Percentiles rank a stretch among this genome's conserved stretches.
These are phyloP conservation scores for Phytomonas sp. DNA, from an alignment of 208 protist genomes.

Conservation along the genomic window DNA sequence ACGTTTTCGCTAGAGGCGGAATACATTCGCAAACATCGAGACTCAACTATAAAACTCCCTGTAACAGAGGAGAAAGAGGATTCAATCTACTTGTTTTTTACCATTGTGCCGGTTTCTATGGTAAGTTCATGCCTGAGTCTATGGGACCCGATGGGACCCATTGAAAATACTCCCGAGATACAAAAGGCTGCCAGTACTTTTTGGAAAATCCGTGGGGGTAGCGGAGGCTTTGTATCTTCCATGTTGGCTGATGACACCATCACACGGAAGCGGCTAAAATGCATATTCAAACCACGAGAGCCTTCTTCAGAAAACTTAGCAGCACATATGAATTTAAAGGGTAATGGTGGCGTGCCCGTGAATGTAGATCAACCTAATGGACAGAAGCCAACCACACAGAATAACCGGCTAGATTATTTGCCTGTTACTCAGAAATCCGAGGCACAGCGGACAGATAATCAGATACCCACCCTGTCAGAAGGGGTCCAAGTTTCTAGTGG, in stretches of 20 bases:
- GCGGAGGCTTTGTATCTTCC: neutral
- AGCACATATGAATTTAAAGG: neutral
- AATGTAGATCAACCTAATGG: neutral
- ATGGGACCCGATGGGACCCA: conserved; percentile 8
- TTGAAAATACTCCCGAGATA: conserved; percentile 5
- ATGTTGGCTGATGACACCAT: neutral
- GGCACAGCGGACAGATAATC: neutral
- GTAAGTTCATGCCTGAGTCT: conserved; percentile 2
- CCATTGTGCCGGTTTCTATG: conserved; percentile 27
- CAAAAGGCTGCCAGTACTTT: conserved; percentile 33
- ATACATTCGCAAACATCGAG: conserved; percentile 25
- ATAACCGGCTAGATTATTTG: neutral
- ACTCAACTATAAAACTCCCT: conserved; percentile 23
- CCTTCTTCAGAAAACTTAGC: neutral
- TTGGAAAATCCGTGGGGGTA: conserved; percentile 40
- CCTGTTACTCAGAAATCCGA: neutral
- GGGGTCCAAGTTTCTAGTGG: neutral
- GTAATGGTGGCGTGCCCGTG: neutral
- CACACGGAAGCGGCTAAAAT: neutral
- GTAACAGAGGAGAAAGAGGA: conserved; percentile 56
- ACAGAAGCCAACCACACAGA: neutral
- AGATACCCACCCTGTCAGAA: neutral
- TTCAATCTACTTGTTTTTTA: conserved; percentile 71
- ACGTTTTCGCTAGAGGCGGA: conserved; percentile 59
- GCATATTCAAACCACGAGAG: neutral